Evolutionary conservation across 1,139 yeast species (phyloP), one percentile per base, ranked within the genome.

Genomic region (Suhomyces anneliseae): DNA sequence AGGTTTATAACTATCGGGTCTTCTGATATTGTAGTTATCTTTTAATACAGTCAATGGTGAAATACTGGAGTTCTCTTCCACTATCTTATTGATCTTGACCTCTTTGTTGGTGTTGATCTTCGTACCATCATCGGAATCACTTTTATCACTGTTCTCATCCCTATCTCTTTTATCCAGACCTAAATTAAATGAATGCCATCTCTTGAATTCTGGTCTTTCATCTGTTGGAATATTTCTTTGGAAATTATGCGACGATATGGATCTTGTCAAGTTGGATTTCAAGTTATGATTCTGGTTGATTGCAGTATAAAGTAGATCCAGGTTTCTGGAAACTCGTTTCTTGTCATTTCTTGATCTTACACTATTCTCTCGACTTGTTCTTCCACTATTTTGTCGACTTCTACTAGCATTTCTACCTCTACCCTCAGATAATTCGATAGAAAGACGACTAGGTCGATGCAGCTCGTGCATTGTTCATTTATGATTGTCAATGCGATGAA

Each of bases 1-100:
- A 4, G 38, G 39, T 14, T 26, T 32, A 15, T 34, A 33, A 7
- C 7, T 11, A 29, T 26, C 40, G 2, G 71, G 72, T 39, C 66
- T 46, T 46, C 49, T 58, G 6, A 65, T 67, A 42, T 68, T 57
- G 47, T 67, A 68, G 43, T 65, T 63, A 43, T 68, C 72, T 36
- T 60, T 53, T 12, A 68, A 53, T 3, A 65, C 68, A 0, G 69
- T 66, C 36, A 68, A 53, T 2, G 74, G 72, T 2, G 70, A 65
- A 1, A 66, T 46, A 42, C 66, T 61, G 29, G 40, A 40, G 8
- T 38, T 34, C 36, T 35, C 38, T 10, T 34, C 32, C 32, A 11
- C 32, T 8, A 11, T 8, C 12, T 9, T 14, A 9, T 15, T 14
- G 12, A 9, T 29, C n/a, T 9, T 9, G 11, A 9, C 32, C 32